These are phyloP conservation scores for Nicotiana sylvestris DNA, from an alignment of 257 asterid species.

Conservation along the genomic window DNA sequence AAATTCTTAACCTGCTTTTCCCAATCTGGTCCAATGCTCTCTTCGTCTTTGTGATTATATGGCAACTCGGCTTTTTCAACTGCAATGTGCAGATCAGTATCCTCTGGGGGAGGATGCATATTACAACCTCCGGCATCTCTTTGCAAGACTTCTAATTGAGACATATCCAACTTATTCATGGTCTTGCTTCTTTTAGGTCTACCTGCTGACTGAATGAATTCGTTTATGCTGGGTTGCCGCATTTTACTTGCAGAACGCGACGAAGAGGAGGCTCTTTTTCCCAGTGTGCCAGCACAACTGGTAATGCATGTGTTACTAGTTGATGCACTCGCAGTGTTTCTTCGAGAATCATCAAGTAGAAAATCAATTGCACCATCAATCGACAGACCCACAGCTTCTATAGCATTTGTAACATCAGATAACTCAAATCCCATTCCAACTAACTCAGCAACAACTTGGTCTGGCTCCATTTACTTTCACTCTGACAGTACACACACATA, in stretches of 20 bases:
- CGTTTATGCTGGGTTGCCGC: constrained; percentile 52
- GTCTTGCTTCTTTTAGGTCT: constrained; percentile 36
- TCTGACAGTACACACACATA: not conserved
- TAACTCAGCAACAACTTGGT: constrained; percentile 50
- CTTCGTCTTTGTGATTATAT: constrained; percentile 29
- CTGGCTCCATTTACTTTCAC: constrained; percentile 22
- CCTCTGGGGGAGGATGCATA: constrained; percentile 16
- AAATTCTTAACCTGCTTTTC: constrained; percentile 33
- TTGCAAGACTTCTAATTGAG: constrained; percentile 17
- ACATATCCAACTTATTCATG: constrained; percentile 8
- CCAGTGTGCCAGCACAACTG: constrained; percentile 17
- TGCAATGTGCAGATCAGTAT: constrained; percentile 14
- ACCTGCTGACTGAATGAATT: constrained; percentile 32
- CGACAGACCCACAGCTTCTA: constrained; percentile 58
- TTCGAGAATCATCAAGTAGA: constrained; percentile 44
- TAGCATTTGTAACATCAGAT: constrained; percentile 44
- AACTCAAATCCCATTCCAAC: constrained; percentile 69
- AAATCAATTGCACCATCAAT: constrained; percentile 53
- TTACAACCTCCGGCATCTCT: constrained; percentile 18
- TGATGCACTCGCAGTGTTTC: constrained; percentile 34
- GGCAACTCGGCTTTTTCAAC: constrained; percentile 8
- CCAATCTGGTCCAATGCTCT: constrained; percentile 45
- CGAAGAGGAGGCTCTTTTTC: constrained; percentile 35
- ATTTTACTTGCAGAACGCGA: constrained; percentile 25
- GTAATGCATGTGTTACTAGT: constrained; percentile 22